A percentile compares a stretch with the other conserved stretches of the same genome.
Conservation (phyloP, 2,329 filamentous ascomycete species). For the Nemania serpens region DNA sequence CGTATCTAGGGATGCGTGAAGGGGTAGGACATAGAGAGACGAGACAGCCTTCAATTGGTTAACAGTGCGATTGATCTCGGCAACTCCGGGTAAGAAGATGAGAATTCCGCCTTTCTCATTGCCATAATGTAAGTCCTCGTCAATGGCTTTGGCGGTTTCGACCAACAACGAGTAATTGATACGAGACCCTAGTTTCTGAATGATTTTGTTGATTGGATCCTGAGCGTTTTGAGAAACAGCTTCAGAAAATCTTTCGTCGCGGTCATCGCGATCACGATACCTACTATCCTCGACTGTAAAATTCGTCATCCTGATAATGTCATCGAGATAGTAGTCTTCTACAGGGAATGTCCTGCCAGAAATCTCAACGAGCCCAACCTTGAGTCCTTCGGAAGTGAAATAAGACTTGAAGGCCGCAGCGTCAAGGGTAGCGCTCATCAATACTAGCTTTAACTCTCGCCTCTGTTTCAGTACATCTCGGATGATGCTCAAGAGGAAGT, state of each 20-base stretch:
- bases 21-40: constrained; percentile 75
- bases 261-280: constrained; percentile 38
- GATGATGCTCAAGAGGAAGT: constrained; percentile 87
- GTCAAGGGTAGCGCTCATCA: constrained; percentile 97
- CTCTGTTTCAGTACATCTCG: constrained; percentile 77
- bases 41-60: constrained; percentile 66
- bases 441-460: constrained; percentile 82
- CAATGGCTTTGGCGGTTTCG: constrained; percentile 79
- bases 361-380: constrained; percentile 83
- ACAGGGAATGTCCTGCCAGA: constrained; percentile 89
- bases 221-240: constrained; percentile 43
- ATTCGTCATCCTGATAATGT: constrained; percentile 79
- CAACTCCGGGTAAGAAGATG: constrained; percentile 91
- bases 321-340: constrained; percentile 86
- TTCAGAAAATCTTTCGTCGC: constrained; percentile 49
- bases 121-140: constrained; percentile 68
- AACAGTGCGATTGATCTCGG: constrained; percentile 86
- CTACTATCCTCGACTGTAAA: constrained; percentile 55
- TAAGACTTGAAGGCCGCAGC: constrained; percentile 83
- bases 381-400: constrained; percentile 69
- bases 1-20: constrained; percentile 91
- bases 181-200: constrained; percentile 74
- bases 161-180: constrained; percentile 92
- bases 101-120: constrained; percentile 82
- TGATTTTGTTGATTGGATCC: constrained; percentile 68